Conservation (phyloP, 1,284 basidiomycete species). For the Spongiforma sp. region DNA sequence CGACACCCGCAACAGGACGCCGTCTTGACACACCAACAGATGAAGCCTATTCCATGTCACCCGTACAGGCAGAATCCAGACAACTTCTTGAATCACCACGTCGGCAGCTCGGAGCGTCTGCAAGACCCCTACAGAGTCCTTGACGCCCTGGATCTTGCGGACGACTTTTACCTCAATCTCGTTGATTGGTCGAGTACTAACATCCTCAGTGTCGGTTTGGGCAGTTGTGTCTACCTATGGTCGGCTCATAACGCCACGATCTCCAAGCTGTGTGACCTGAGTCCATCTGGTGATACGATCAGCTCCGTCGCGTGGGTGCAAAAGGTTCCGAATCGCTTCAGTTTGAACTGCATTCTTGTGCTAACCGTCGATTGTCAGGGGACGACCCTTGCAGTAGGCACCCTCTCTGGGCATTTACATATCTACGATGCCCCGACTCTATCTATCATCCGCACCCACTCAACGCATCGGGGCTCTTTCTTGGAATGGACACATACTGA, state of each 20-base stretch:
- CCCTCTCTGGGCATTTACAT: constrained; percentile 85
- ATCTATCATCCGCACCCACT: constrained; percentile 73
- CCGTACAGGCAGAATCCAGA: constrained; percentile 86
- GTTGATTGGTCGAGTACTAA: constrained; percentile 98
- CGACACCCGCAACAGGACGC: constrained; percentile 52
- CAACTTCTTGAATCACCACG: constrained; percentile 87
- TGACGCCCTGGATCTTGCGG: constrained; percentile 95
- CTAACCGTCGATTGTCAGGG: constrained; percentile 54
- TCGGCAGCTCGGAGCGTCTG: constrained; percentile 81
- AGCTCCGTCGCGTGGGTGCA: constrained; percentile 94
- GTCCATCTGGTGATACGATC: constrained; percentile 65
- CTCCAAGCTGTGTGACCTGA: constrained; percentile 89
- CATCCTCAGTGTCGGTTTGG: constrained; percentile 92
- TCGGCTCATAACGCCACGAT: constrained; percentile 93
- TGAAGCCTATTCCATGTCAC: constrained; percentile 89
- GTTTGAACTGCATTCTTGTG: constrained; percentile 31
- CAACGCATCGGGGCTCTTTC: constrained; percentile 93
- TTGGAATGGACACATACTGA: constrained; percentile 91
- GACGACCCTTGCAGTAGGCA: constrained; percentile 91
- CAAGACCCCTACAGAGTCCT: constrained; percentile 98
- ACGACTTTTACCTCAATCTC: constrained; percentile 98
- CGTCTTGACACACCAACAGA: constrained; percentile 80
- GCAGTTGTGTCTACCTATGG: constrained; percentile 96
- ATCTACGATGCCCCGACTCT: constrained; percentile 94
- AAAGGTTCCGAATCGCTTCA: constrained; percentile 54